Evolutionary conservation across 192 early-diverging fungal species (phyloP), one percentile per base, ranked within the genome.

Genomic region (Backusella sp.): DNA sequence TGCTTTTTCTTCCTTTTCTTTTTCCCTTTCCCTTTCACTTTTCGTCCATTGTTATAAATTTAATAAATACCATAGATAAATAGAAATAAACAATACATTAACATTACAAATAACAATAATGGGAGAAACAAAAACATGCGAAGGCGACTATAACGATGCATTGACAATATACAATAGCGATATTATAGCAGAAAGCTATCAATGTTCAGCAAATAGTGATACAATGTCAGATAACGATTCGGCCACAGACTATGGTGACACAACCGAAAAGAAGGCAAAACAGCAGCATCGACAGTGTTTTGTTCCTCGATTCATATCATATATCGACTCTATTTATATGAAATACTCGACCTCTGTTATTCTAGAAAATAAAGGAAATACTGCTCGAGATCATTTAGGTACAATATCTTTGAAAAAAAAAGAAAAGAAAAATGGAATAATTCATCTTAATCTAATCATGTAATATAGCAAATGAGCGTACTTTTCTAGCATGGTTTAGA

Each of bases 311-410:
- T 62, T 62, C 26, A 62, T 62, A 62, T 62, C 56, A 2, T 62
- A 28, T 28, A 11, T 62, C 26, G 56, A 62, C 9, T 62, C 56
- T 21, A 49, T 72, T 26, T 77, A 77, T 65, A 65, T 56, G 14
- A 70, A 46, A 26, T 41, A 70, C 11, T 77, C 76, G 7, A 41
- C 70, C 32, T 71, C 76, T n/a, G 59, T 72, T 59, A 62, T 77
- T 17, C 85, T 93, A 7, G 91, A 93, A 28, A 94, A 94, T 82
- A 91, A 88, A 78, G 90, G 89, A 62, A 92, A 89, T 53, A 90
- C 91, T 41, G 92, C 92, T 53, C 85, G 92, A 77, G 92, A 94
- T 77, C 91, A 94, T 68, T 85, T 93, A 36, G 89, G 85, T 90
- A 83, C 34, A 73, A 1, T 44, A 44, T 35, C 35, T n/a, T 17